Evolutionary conservation across 768 basidiomycete genomes (phyloP).

Genomic region (Sarcodon aspratus): DNA sequence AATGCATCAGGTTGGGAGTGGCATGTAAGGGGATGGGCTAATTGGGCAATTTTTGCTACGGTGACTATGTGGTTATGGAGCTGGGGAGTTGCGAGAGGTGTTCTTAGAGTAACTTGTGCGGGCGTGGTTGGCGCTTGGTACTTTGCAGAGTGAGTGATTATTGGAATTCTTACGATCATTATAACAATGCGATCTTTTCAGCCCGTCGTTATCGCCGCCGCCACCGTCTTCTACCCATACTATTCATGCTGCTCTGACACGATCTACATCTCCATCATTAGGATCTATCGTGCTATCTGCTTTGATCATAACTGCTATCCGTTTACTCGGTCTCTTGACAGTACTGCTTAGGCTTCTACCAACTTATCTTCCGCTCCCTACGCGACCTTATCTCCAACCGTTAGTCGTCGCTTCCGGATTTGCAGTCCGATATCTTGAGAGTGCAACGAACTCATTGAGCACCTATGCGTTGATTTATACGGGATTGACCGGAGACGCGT

Average conservation of each 20-base stretch:
- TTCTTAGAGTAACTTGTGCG: slow-evolving; percentile 65
- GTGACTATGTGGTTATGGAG: slow-evolving; percentile 58
- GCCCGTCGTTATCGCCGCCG: slow-evolving; percentile 21
- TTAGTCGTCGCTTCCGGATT: slow-evolving; percentile 23
- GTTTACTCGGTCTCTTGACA: slow-evolving; percentile 38
- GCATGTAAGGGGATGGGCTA: slow-evolving; percentile 55
- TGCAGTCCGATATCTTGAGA: slow-evolving; percentile 33
- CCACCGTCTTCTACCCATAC: slow-evolving; percentile 51
- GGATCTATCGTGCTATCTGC: slow-evolving; percentile 73
- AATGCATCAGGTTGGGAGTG: slow-evolving; percentile 34
- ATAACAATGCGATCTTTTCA: slow-evolving; percentile 4
- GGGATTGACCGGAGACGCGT: slow-evolving; percentile 43
- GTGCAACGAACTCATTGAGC: slow-evolving; percentile 39
- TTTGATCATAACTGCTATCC: slow-evolving; percentile 63
- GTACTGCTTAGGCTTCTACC: slow-evolving; percentile 46
- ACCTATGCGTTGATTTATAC: slow-evolving; percentile 46
- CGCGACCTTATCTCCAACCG: slow-evolving; percentile 29
- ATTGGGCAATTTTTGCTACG: slow-evolving; percentile 56
- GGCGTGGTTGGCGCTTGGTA: slow-evolving; percentile 92
- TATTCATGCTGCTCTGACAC: slow-evolving; percentile 66
- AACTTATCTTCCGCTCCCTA: slow-evolving; percentile 33
- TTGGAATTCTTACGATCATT: slow-evolving; percentile 1
- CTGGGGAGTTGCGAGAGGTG: slow-evolving; percentile 69
- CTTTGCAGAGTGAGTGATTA: slow-evolving; percentile 47
- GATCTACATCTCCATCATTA: slow-evolving; percentile 72